Evolutionary conservation across 768 basidiomycete species (phyloP).

Genomic region (Russula brevipes): DNA sequence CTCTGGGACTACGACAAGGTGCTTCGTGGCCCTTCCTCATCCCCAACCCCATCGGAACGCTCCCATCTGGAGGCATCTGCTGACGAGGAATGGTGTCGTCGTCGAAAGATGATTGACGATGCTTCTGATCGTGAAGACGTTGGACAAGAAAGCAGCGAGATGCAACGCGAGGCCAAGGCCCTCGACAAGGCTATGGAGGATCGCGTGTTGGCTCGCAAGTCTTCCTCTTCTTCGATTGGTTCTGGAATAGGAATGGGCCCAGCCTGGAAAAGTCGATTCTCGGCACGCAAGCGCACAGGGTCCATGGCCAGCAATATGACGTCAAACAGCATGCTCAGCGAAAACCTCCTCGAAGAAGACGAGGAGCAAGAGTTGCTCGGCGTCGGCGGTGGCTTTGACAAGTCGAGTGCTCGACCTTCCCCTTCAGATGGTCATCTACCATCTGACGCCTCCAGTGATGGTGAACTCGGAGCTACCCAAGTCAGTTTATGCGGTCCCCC

Average conservation of each 20-base stretch:
- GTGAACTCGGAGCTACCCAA: slow-evolving; percentile 21
- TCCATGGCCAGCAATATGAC: slow-evolving; percentile 72
- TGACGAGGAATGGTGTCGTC: slow-evolving; percentile 78
- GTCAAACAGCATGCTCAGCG: slow-evolving; percentile 64
- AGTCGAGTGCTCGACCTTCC: slow-evolving; percentile 31
- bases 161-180: slow-evolving; percentile 74
- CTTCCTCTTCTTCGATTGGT: slow-evolving; percentile 58
- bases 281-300: slow-evolving; percentile 61
- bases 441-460: slow-evolving; percentile 30
- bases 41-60: slow-evolving; percentile 49
- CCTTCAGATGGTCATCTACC: slow-evolving; percentile 33
- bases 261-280: slow-evolving; percentile 61
- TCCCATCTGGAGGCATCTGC: slow-evolving; percentile 47
- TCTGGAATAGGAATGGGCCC: slow-evolving; percentile 64
- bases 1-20: slow-evolving; percentile 85
- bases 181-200: slow-evolving; percentile 88
- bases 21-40: slow-evolving; percentile 43
- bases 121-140: slow-evolving; percentile 44
- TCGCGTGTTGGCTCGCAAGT: slow-evolving; percentile 68
- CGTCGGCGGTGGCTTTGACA: slow-evolving; percentile 59
- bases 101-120: slow-evolving; percentile 57
- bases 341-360: slow-evolving; percentile 77
- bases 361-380: slow-evolving; percentile 71
- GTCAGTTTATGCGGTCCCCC: slow-evolving; percentile 3
- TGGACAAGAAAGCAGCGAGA: slow-evolving; percentile 50